phyloP scores from a whole-genome alignment of 495 filamentous ascomycete species.

The Trichoderma orchidacearum region DNA sequence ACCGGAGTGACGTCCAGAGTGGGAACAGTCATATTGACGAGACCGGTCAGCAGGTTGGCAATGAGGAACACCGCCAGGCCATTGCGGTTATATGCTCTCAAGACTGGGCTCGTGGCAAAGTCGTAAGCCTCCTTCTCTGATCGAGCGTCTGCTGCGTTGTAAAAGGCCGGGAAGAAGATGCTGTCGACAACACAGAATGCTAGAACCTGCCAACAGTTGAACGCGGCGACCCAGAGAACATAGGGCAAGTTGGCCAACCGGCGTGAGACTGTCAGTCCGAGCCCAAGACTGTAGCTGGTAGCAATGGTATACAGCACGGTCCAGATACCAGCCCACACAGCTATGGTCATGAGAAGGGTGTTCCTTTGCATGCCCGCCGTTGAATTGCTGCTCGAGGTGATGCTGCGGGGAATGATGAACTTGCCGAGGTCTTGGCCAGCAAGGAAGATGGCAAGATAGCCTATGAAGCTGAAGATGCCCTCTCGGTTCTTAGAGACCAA shows the following conservation, averaged over 20 bases:
- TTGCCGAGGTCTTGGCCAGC: slow-evolving; percentile 74
- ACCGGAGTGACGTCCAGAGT: slow-evolving; percentile 55
- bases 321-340: slow-evolving; percentile 51
- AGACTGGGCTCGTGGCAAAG: slow-evolving; percentile 58
- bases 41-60: slow-evolving; percentile 79
- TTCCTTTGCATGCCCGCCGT: slow-evolving; percentile 25
- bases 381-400: slow-evolving; percentile 20
- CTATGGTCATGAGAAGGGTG: slow-evolving; percentile 45
- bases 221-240: slow-evolving; percentile 77
- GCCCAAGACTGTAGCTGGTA: slow-evolving; percentile 53
- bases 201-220: slow-evolving; percentile 69
- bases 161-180: slow-evolving; percentile 57
- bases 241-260: slow-evolving; percentile 91
- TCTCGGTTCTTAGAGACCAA: slow-evolving; percentile 83
- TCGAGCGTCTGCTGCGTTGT: slow-evolving; percentile 36
- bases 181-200: slow-evolving; percentile 66
- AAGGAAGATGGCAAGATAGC: slow-evolving; percentile 91
- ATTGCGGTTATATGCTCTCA: slow-evolving; percentile 77
- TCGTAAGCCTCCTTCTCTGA: slow-evolving; percentile 45
- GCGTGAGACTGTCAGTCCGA: slow-evolving; percentile 65
- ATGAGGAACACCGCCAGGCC: slow-evolving; percentile 77
- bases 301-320: slow-evolving; percentile 47
- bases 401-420: slow-evolving; percentile 54
- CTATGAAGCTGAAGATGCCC: slow-evolving; percentile 82
- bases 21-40: slow-evolving; percentile 73